A percentile compares a stretch with the other conserved stretches of the same genome.
These are phyloP conservation scores for Carex myosuroides DNA, from an alignment of 176 grass and related monocot genomes.

Conservation along the genomic window DNA sequence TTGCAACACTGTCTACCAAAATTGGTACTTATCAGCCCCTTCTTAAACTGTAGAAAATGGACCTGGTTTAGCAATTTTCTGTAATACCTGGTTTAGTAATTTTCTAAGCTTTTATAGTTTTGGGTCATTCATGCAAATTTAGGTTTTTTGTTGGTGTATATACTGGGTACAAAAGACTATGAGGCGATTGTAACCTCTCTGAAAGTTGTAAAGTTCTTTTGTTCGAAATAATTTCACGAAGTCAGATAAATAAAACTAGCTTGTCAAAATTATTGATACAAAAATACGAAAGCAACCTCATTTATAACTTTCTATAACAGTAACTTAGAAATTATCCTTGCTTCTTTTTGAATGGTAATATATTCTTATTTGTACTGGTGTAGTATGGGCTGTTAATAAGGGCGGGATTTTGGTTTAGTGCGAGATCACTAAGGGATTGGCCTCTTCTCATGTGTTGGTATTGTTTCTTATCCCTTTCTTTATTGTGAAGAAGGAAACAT, in stretches of 20 bases:
- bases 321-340: slow-evolving; percentile 1
- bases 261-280: background rate
- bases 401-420: slow-evolving; percentile 97
- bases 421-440: slow-evolving; percentile 77
- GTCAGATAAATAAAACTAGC: background rate
- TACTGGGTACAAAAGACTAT: background rate
- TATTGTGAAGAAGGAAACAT: slow-evolving; percentile 1
- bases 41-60: background rate
- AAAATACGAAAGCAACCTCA: background rate
- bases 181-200: background rate
- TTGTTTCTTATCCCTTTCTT: background rate
- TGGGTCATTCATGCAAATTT: background rate
- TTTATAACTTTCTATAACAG: background rate
- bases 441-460: slow-evolving; percentile 99
- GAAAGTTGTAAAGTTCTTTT: background rate
- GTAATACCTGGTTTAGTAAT: background rate
- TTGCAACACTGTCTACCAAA: background rate
- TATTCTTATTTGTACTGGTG: slow-evolving; percentile 18
- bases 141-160: background rate
- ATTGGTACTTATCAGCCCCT: background rate
- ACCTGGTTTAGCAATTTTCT: background rate
- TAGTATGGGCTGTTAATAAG: slow-evolving; percentile 97
- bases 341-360: background rate
- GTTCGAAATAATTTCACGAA: background rate
- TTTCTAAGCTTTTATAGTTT: background rate